Conservation (phyloP, 202 grass and related monocot species). For the Elaeis oleifera region DNA sequence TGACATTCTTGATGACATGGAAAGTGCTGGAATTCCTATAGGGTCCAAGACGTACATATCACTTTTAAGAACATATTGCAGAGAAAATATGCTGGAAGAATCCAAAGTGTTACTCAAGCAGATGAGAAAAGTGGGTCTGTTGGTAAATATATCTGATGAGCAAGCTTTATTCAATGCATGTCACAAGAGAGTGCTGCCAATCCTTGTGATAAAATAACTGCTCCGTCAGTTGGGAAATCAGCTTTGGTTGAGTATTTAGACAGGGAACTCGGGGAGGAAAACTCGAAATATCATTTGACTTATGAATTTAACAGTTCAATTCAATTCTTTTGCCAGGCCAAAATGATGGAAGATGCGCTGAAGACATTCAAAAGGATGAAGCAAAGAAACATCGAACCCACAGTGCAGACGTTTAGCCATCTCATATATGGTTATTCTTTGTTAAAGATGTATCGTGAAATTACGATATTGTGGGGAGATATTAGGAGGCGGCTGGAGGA, state of each 20-base stretch:
- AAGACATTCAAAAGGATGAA: slow-evolving; percentile 71
- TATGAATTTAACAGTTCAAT: slow-evolving; percentile 77
- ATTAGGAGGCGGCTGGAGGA: slow-evolving; percentile 57
- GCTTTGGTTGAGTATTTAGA: slow-evolving; percentile 48
- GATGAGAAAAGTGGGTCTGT: slow-evolving; percentile 41
- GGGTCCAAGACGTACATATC: slow-evolving; percentile 41
- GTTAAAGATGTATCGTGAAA: slow-evolving; percentile 56
- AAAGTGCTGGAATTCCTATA: slow-evolving; percentile 36
- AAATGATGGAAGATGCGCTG: slow-evolving; percentile 90
- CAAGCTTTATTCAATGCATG: slow-evolving; percentile 26
- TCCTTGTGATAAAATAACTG: slow-evolving; percentile 18
- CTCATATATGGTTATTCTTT: slow-evolving; percentile 68
- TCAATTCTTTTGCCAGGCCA: slow-evolving; percentile 83
- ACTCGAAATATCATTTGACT: slow-evolving; percentile 24
- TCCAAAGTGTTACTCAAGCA: slow-evolving; percentile 50
- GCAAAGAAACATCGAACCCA: slow-evolving; percentile 64
- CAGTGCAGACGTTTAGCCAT: slow-evolving; percentile 50
- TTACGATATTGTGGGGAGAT: slow-evolving; percentile 80
- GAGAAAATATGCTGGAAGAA: slow-evolving; percentile 48
- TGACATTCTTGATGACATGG: slow-evolving; percentile 68
- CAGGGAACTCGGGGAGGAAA: slow-evolving; percentile 40
- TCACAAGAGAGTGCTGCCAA: slow-evolving; percentile 22
- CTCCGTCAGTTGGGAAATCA: slow-evolving; percentile 24
- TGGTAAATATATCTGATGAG: slow-evolving; percentile 20
- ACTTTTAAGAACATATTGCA: slow-evolving; percentile 59